phyloP scores from a whole-genome alignment of 73 alveolate genomes.

The Vitrella brassicaformis region DNA sequence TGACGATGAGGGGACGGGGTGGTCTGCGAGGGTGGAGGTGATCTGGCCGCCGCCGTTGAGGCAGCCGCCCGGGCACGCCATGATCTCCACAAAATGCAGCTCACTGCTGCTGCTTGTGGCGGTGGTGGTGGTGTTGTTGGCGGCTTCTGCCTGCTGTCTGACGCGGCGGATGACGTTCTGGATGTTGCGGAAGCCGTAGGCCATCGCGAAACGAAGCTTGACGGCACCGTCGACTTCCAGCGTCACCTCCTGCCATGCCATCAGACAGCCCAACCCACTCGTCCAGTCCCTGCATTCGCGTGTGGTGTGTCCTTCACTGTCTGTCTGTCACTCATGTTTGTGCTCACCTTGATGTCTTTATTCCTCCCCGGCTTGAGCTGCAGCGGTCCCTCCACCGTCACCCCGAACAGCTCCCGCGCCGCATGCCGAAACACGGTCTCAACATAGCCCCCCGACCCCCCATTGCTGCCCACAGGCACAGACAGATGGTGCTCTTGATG shows the following conservation, averaged over 20 bases:
- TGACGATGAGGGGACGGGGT: too few species aligned
- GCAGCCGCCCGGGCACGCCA: slow-evolving; percentile 96
- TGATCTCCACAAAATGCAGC: slow-evolving; percentile 68
- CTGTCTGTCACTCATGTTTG: too few species aligned
- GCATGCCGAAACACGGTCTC: slow-evolving; percentile 65
- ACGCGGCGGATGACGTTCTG: slow-evolving; percentile 66
- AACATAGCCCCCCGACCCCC: slow-evolving; percentile 60
- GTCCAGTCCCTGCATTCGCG: too few species aligned
- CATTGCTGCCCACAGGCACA: slow-evolving; percentile 3
- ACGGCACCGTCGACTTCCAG: slow-evolving; percentile 26
- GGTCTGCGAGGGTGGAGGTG: neutral
- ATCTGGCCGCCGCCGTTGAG: slow-evolving; percentile 89
- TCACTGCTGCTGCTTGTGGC: too few species aligned
- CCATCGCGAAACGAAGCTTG: slow-evolving; percentile 53
- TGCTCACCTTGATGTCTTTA: slow-evolving; percentile 57
- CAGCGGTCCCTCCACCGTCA: neutral
- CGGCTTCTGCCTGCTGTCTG: slow-evolving; percentile 45
- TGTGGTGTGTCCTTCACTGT: too few species aligned
- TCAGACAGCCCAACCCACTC: too few species aligned
- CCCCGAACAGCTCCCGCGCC: slow-evolving; percentile 42
- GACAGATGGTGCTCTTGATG: too few species aligned
- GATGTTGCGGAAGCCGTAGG: slow-evolving; percentile 83
- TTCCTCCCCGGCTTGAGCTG: slow-evolving; percentile 45
- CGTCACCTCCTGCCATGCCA: neutral
- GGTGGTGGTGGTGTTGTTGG: slow-evolving; percentile 24